Conservation (phyloP, 768 basidiomycete species). For the Coprinopsis cinerea region DNA sequence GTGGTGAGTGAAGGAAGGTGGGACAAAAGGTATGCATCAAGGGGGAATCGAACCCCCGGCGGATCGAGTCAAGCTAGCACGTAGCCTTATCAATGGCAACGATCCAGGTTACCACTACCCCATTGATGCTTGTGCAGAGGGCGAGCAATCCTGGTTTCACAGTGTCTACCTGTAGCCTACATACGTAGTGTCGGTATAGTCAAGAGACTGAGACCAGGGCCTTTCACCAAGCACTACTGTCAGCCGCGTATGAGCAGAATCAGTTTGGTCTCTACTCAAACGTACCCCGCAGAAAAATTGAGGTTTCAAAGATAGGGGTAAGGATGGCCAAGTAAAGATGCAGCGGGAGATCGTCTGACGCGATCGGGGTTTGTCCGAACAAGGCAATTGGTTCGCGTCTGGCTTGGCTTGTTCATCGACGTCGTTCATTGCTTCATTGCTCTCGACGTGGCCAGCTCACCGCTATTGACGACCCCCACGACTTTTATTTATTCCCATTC, state of each 20-base stretch:
- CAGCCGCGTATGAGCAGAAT: too few species aligned
- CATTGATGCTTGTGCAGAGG: not conserved
- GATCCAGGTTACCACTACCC: slow-evolving; percentile 9
- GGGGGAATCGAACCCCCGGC: slow-evolving; percentile 84
- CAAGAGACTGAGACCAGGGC: too few species aligned
- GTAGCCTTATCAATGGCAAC: slow-evolving; percentile 4
- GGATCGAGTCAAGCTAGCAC: slow-evolving; percentile 42
- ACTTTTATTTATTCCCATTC: too few species aligned
- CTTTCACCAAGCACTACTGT: too few species aligned
- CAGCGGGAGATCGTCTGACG: not conserved
- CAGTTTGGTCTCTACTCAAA: too few species aligned
- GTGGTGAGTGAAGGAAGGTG: not conserved
- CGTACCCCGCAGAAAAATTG: too few species aligned
- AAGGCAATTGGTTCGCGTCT: not conserved
- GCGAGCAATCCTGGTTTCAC: not conserved
- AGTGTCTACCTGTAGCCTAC: not conserved
- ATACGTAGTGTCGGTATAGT: too few species aligned
- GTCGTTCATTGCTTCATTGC: too few species aligned
- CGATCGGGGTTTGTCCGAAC: not conserved
- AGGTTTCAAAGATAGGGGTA: too few species aligned
- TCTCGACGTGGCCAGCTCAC: too few species aligned
- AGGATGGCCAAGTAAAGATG: too few species aligned
- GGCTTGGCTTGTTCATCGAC: not conserved
- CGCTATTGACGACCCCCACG: too few species aligned
- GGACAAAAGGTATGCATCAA: slow-evolving; percentile 56